A percentile compares a stretch with the other conserved stretches of the same genome.
Evolutionary conservation across 106 monocot genomes (phyloP).

Genomic region (Ottelia alismoides): DNA sequence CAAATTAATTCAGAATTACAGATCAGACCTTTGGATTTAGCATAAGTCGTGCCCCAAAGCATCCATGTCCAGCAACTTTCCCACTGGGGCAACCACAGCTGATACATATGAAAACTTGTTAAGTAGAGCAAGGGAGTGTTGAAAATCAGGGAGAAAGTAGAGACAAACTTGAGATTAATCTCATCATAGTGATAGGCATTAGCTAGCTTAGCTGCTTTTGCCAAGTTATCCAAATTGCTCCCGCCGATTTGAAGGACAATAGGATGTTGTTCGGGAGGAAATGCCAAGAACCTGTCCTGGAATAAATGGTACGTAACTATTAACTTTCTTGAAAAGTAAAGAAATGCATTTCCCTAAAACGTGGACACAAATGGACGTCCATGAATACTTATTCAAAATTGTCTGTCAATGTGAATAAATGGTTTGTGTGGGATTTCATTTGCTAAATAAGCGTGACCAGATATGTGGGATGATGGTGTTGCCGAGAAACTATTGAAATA

Average conservation of each 20-base stretch:
- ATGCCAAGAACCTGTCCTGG: constrained; percentile 94
- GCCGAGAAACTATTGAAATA: too few relatives aligned
- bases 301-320: too few relatives aligned
- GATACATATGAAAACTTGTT: constrained; percentile 7
- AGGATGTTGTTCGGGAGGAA: constrained; percentile 79
- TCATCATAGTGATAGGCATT: constrained; percentile 76
- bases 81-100: constrained; percentile 98
- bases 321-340: too few relatives aligned
- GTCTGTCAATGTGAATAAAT: too few relatives aligned
- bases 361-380: too few relatives aligned
- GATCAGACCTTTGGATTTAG: constrained; percentile 77
- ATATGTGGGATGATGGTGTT: too few relatives aligned
- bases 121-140: not conserved
- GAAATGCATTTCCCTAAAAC: too few relatives aligned
- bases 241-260: constrained; percentile 98
- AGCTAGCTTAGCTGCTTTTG: constrained; percentile 90
- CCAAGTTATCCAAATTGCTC: constrained; percentile 82
- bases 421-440: too few relatives aligned
- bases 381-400: too few relatives aligned
- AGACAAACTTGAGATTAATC: constrained; percentile 79
- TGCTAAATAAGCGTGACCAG: too few relatives aligned
- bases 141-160: constrained; percentile 1
- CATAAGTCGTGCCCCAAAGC: constrained; percentile 98
- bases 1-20: not conserved
- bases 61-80: constrained; percentile 98